Evolutionary conservation across 2,329 filamentous ascomycete genomes (phyloP).

Genomic region (Alternaria arbusti): DNA sequence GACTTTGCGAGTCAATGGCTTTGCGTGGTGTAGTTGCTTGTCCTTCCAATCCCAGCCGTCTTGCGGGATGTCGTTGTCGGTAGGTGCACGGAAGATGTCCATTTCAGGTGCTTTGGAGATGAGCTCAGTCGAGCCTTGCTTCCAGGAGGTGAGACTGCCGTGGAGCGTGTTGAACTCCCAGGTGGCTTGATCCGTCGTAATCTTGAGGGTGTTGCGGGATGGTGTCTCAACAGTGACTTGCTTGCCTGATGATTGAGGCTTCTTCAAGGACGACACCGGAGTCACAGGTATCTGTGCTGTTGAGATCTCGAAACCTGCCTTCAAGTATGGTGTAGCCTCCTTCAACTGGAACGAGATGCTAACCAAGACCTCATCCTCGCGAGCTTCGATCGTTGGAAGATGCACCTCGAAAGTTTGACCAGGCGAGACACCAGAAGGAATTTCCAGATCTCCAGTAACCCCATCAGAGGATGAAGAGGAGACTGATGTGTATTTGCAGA

Average conservation of each 20-base stretch:
- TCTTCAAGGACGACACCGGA: slow-evolving; percentile 13
- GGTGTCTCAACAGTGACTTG: slow-evolving; percentile 40
- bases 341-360: slow-evolving; percentile 44
- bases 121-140: slow-evolving; percentile 38
- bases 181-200: slow-evolving; percentile 31
- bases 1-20: slow-evolving; percentile 35
- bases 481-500: slow-evolving; percentile 21
- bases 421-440: slow-evolving; percentile 34
- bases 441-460: slow-evolving; percentile 24
- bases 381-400: slow-evolving; percentile 23
- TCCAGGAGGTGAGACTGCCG: slow-evolving; percentile 54
- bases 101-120: slow-evolving; percentile 48
- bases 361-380: slow-evolving; percentile 22
- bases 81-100: slow-evolving; percentile 68
- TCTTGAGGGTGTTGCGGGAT: slow-evolving; percentile 27
- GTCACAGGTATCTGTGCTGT: slow-evolving; percentile 40
- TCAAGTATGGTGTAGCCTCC: slow-evolving; percentile 37
- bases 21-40: slow-evolving; percentile 36
- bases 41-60: slow-evolving; percentile 65
- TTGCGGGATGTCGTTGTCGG: slow-evolving; percentile 66
- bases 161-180: slow-evolving; percentile 62
- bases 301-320: slow-evolving; percentile 47
- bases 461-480: slow-evolving; percentile 8
- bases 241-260: slow-evolving; percentile 50
- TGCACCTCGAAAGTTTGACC: slow-evolving; percentile 35